Base-by-base conservation (phyloP, 352 stramenopile species). In the Phytopythium vexans region DNA sequence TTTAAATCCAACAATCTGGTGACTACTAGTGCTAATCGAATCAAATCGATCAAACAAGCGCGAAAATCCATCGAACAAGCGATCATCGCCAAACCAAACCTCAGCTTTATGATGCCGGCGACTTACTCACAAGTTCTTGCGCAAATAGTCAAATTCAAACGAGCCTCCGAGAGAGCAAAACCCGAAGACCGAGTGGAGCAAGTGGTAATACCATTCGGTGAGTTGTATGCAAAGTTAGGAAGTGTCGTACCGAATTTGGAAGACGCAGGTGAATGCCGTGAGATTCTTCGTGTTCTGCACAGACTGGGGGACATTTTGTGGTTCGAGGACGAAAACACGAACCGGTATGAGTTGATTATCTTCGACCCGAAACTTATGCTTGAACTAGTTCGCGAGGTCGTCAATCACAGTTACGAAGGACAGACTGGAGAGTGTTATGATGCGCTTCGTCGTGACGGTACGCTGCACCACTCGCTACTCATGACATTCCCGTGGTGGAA, bases 341-440 rank as follows among this genome's bases (percentile, higher is more conserved):
- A 38, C 6, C 34, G 49, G 0, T 1, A 34, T 2, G 2, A 60
- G 2, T 14, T 34, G 0, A 32, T 68, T 6, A 58, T 65, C 39
- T n/a, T 65, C 6, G 49, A 56, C 38, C 56, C 46, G 7, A 46
- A 12, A 0, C 14, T 65, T 15, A 52, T 68, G 44, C 47, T 69
- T 6, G 56, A 69, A 10, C 21, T 64, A 10, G 38, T 68, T 1
- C 41, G 56, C 4, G 34, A 69, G 6, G 47, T 69, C 6, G 8
- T 69, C 34, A 62, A 62, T n/a, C 51, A 69, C 33, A 33, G 37
- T 8, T 49, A 62, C 11, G 40, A 47, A 43, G n/a, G n/a, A n/a
- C 27, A 36, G 4, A 2, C 3, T n/a, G 46, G 35, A 6, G 15
- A 33, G 15, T 3, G 14, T 3, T 59, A 68, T 33, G 27, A 60